Evolutionary conservation across 2,329 filamentous ascomycete genomes (phyloP), one percentile per base, ranked within the genome.

Genomic region (Colletotrichum plurivorum): DNA sequence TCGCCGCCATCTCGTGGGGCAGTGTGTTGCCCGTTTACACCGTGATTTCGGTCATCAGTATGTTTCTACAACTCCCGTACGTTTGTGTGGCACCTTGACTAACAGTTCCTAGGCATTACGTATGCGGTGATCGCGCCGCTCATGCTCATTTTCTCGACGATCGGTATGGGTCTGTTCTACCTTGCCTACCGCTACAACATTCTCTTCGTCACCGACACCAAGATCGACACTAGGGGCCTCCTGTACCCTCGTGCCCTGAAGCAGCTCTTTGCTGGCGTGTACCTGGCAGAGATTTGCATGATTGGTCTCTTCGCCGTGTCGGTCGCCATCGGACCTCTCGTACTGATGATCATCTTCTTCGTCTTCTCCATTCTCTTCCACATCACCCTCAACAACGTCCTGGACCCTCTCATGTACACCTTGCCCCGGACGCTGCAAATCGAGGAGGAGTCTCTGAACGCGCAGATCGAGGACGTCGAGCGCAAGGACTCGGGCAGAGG

Each of bases 241-340:
- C 90, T 94, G 75, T 98, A 97, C 77, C 92, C 94, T 1, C 92
- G 94, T 25, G 95, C 94, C 5, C 86, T 98, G 51, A 94, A 97
- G 83, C 95, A 98, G 71, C 87, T 96, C 39, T 89, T 95, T 51
- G 89, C 91, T 2, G 94, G 94, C 60, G 85, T 96, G 55, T 97
- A 97, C 79, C 83, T 97, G 15, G 89, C 91, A 1, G 90, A 95
- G 74, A 81, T 95, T 63, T 95, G 93, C 78, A 83, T 97, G 74
- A 89, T 97, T 71, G 94, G 94, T 60, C 87, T 97, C 45, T 96
- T 97, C 76, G 89, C 88, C 51, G 89, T 95, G 64, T 88, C 88
- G 82, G 81, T 84, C 60, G 88, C 89, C 1, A 76, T 90, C 13
- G 93, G 92, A 1, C 94, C 94, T 1, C 81, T 95, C 67, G 84